Base-by-base conservation (phyloP, 2,329 filamentous ascomycete genomes). In the Talaromyces sp. region DNA sequence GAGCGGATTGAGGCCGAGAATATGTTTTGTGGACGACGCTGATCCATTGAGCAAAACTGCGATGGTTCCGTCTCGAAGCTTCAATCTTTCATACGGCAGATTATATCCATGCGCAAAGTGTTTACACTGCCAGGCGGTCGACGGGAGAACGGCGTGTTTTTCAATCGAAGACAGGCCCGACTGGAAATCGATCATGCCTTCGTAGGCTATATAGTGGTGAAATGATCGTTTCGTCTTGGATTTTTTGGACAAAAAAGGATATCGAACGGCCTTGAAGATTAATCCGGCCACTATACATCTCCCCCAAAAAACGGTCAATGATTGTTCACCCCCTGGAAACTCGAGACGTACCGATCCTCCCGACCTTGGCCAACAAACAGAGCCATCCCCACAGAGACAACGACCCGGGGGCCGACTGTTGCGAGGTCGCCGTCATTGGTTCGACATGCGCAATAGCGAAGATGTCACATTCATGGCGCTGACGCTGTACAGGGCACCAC, bases 121-220 rank as follows among this genome's bases (percentile, higher is more conserved):
- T 5, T n/a, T 28, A n/a, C 61, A 63, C 9, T 25, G 57, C 25
- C 33, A n/a, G 5, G 55, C 42, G 2, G 61, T 58, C 11, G 61
- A 59, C 31, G 31, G 44, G 8, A 59, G 44, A 28, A 25, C 33
- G n/a, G 55, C 21, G 25, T 63, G 61, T 40, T 33, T 59, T 35
- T 63, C 61, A 4, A 50, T 12, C 18, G 61, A 12, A 12, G 61
- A 52, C 3, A 63, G 55, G 18, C 54, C 44, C 3, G 44, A 40
- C 31, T 63, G 61, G 39, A 63, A 63, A 31, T 58, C 61, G 11
- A 50, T 50, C 61, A 63, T 59, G 35, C 61, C 61, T 33, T 63
- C 40, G 35, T 59, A 63, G n/a, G 42, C 48, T 23, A 63, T 52
- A 8, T 52, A 63, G 9, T 42, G 44, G 14, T 60, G 58, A 18